These are phyloP conservation scores for Trichoderma sp. DNA, from an alignment of 2,329 filamentous ascomycete genomes.

Conservation along the genomic window DNA sequence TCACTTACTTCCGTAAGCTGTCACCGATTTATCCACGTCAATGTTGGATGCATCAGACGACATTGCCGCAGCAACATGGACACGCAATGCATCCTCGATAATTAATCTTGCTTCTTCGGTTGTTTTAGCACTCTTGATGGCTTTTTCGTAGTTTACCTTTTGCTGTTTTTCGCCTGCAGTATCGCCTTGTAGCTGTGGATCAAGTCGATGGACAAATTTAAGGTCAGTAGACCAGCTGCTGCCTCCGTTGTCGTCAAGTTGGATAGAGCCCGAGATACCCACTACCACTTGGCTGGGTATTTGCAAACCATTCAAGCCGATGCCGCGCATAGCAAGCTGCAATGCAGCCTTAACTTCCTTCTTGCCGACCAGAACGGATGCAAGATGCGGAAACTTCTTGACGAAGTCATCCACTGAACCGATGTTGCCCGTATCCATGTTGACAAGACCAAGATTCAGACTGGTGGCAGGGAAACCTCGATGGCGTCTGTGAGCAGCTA, in stretches of 20 bases:
- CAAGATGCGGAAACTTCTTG: neutral
- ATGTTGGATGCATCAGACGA: neutral
- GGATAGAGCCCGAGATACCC: neutral
- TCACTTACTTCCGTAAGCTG: neutral
- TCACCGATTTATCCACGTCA: neutral
- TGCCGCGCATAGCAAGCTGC: neutral
- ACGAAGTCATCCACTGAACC: neutral
- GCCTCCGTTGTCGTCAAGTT: neutral
- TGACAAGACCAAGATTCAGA: neutral
- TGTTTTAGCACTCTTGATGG: neutral
- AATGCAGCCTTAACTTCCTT: neutral
- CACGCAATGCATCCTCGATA: neutral
- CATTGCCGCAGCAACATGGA: neutral
- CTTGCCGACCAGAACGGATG: neutral
- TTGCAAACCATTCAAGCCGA: neutral
- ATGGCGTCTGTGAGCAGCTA: neutral
- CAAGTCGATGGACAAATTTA: neutral
- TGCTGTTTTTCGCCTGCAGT: neutral
- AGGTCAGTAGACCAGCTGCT: neutral
- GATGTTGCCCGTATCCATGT: neutral
- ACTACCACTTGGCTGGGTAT: neutral
- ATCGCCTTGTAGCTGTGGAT: neutral
- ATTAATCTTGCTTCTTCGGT: neutral
- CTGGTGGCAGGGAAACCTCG: neutral
- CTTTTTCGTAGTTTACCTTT: neutral